A percentile compares a stretch with the other conserved stretches of the same genome.
Conservation (phyloP, 2,329 filamentous ascomycete species). For the Pseudofabraea citricarpa region DNA sequence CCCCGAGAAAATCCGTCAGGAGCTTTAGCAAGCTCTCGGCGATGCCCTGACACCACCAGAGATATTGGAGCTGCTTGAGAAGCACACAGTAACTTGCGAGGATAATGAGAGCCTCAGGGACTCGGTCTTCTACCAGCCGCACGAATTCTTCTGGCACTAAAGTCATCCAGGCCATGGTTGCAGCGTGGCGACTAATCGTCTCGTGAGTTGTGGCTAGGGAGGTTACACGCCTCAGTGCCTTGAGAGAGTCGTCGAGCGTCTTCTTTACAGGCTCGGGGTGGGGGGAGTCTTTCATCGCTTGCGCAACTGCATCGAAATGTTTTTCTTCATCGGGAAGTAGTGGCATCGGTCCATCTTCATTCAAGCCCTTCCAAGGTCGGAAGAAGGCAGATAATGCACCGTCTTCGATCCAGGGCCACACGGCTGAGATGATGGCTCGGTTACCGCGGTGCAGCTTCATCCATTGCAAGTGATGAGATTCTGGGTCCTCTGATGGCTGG, state of each 20-base stretch:
- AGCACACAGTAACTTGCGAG: slow-evolving; percentile 33
- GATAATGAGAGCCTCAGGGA: slow-evolving; percentile 32
- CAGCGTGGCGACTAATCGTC: slow-evolving; percentile 11
- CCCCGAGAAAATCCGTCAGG: slow-evolving; percentile 23
- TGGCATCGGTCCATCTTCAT: slow-evolving; percentile 8
- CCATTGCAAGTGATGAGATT: slow-evolving; percentile 24
- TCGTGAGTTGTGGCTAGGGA: slow-evolving; percentile 19
- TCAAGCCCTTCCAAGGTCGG: slow-evolving; percentile 14
- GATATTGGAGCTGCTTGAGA: slow-evolving; percentile 29
- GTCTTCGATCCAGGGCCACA: slow-evolving; percentile 14
- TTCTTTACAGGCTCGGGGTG: slow-evolving; percentile 6
- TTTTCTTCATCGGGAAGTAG: slow-evolving; percentile 12
- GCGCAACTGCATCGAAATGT: slow-evolving; percentile 11
- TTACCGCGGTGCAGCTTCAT: slow-evolving; percentile 27
- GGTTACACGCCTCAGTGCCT: slow-evolving; percentile 12
- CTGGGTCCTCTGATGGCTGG: slow-evolving; percentile 20
- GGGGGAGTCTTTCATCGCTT: slow-evolving; percentile 10
- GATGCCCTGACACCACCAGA: slow-evolving; percentile 41
- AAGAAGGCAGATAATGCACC: slow-evolving; percentile 22
- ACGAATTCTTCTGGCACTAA: slow-evolving; percentile 26
- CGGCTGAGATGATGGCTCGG: slow-evolving; percentile 14
- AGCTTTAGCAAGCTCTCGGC: slow-evolving; percentile 31
- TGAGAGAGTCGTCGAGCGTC: slow-evolving; percentile 10
- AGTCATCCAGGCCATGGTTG: slow-evolving; percentile 33
- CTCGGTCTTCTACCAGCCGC: slow-evolving; percentile 27